Evolutionary conservation across 345 rosid genomes (phyloP).

Genomic region (Dipteronia sinensis): DNA sequence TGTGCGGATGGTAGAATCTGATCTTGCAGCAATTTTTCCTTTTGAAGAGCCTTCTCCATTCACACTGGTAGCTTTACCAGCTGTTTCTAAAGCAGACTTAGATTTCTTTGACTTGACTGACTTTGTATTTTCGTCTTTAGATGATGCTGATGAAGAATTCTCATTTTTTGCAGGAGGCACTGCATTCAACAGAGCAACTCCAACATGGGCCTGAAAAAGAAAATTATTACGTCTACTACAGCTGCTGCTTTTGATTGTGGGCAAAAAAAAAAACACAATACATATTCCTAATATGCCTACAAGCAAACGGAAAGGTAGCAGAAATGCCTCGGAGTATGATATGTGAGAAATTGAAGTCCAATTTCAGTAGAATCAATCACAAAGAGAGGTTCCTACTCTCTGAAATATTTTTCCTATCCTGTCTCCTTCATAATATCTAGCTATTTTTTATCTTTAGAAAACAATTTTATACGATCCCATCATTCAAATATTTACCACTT

Average conservation of each 20-base stretch:
- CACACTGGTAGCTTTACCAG: constrained; percentile 39
- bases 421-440: background rate
- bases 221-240: constrained; percentile 5
- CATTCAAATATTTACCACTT: no score
- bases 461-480: background rate
- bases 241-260: background rate
- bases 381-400: background rate
- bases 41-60: constrained; percentile 71
- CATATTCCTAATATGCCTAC: background rate
- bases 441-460: background rate
- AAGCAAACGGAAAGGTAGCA: background rate
- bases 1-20: constrained; percentile 40
- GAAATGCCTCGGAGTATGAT: background rate
- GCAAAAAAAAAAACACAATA: constrained; percentile 5
- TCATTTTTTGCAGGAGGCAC: constrained; percentile 62
- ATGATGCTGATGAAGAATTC: constrained; percentile 48
- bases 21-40: constrained; percentile 47
- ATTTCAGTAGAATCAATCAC: background rate
- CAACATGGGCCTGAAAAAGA: constrained; percentile 78
- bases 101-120: constrained; percentile 69
- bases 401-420: background rate
- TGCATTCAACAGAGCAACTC: constrained; percentile 87
- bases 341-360: background rate
- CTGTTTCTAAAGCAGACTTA: constrained; percentile 48
- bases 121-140: constrained; percentile 64